These are phyloP conservation scores for Sutorius eximius DNA, from an alignment of 1,284 basidiomycete species.

Conservation along the genomic window DNA sequence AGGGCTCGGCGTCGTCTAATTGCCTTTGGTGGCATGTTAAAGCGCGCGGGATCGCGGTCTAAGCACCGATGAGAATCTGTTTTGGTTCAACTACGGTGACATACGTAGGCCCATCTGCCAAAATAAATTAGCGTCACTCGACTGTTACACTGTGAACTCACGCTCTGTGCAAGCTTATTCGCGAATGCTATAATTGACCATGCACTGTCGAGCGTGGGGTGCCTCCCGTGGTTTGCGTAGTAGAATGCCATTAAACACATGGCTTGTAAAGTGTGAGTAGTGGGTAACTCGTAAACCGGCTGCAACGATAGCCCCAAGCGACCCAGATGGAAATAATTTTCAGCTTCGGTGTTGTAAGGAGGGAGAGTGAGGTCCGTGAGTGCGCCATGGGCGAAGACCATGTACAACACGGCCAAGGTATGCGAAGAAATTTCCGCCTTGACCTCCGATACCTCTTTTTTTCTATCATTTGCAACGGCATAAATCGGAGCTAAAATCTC, in stretches of 20 bases:
- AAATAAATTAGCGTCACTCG: slow-evolving; percentile 11
- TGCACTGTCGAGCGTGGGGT: slow-evolving; percentile 52
- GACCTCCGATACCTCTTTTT: slow-evolving; percentile 27
- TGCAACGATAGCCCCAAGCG: slow-evolving; percentile 57
- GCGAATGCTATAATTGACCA: slow-evolving; percentile 53
- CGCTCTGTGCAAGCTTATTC: slow-evolving; percentile 57
- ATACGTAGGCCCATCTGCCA: slow-evolving; percentile 55
- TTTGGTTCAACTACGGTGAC: slow-evolving; percentile 20
- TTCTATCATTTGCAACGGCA: slow-evolving; percentile 47
- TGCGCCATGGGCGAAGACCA: slow-evolving; percentile 60
- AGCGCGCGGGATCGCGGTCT: slow-evolving; percentile 64
- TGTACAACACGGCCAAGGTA: slow-evolving; percentile 54
- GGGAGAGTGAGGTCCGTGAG: slow-evolving; percentile 63
- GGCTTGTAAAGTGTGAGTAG: slow-evolving; percentile 61
- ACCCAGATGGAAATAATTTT: slow-evolving; percentile 57
- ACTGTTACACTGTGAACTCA: slow-evolving; percentile 35
- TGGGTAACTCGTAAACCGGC: slow-evolving; percentile 63
- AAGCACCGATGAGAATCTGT: slow-evolving; percentile 10
- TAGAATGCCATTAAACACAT: slow-evolving; percentile 54
- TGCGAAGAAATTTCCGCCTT: slow-evolving; percentile 46
- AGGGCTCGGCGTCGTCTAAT: slow-evolving; percentile 54
- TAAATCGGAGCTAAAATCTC: slow-evolving; percentile 62
- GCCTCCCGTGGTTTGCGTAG: slow-evolving; percentile 52
- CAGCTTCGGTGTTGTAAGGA: slow-evolving; percentile 58
- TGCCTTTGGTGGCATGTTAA: slow-evolving; percentile 53